Evolutionary conservation across 2,329 filamentous ascomycete genomes (phyloP).

Genomic region (Neodidymelliopsis sp.): DNA sequence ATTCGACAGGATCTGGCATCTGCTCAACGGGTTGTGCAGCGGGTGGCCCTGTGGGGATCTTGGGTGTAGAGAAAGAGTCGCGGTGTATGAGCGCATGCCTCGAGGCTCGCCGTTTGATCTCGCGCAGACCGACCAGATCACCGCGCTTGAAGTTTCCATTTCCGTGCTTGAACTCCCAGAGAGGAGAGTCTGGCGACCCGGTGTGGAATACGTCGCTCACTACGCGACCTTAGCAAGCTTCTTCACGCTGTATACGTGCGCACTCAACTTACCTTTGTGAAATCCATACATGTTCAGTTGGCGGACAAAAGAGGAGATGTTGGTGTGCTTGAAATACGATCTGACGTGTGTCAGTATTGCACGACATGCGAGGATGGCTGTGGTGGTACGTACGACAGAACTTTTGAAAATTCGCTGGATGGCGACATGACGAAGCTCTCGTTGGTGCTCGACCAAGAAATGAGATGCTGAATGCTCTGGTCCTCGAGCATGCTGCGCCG

Average conservation of each 20-base stretch:
- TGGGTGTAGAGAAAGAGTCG: slow-evolving; percentile 81
- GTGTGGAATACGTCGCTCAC: slow-evolving; percentile 99
- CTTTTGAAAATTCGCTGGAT: slow-evolving; percentile 96
- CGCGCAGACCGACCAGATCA: slow-evolving; percentile 86
- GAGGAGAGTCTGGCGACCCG: slow-evolving; percentile 86
- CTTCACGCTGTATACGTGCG: slow-evolving; percentile 1
- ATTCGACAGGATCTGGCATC: slow-evolving; percentile 80
- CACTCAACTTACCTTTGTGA: slow-evolving; percentile 79
- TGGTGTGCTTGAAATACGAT: slow-evolving; percentile 99
- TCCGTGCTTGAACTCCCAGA: slow-evolving; percentile 99
- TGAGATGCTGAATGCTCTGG: slow-evolving; percentile 88
- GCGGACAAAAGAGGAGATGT: slow-evolving; percentile 97
- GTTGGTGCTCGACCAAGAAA: slow-evolving; percentile 91
- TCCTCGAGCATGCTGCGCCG: slow-evolving; percentile 90
- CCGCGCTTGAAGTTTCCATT: slow-evolving; percentile 97
- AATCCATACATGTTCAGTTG: slow-evolving; percentile 99
- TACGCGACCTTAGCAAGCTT: slow-evolving; percentile 51
- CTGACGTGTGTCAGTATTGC: slow-evolving; percentile 57
- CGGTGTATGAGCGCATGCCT: slow-evolving; percentile 91
- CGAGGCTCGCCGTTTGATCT: slow-evolving; percentile 95
- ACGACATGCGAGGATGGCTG: slow-evolving; percentile 38
- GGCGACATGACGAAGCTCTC: slow-evolving; percentile 99
- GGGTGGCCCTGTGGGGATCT: slow-evolving; percentile 73
- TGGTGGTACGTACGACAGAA: slow-evolving; percentile 78
- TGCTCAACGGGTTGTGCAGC: slow-evolving; percentile 83